A percentile compares a stretch with the other conserved stretches of the same genome.
Evolutionary conservation across 2,329 filamentous ascomycete genomes (phyloP).

Genomic region (Calonectria crousiana): DNA sequence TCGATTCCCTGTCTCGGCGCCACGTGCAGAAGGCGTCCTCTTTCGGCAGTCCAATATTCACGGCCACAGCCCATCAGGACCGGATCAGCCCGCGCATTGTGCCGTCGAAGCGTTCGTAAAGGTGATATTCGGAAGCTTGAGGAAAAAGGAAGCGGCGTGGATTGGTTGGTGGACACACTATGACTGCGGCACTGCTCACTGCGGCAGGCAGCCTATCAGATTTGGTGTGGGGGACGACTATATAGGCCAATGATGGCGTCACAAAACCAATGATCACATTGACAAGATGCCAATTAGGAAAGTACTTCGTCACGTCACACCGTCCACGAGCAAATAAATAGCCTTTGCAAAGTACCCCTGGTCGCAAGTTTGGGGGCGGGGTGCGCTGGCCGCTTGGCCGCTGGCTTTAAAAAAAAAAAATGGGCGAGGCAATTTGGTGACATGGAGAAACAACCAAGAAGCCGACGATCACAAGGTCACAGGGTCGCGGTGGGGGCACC

Average conservation of each 20-base stretch:
- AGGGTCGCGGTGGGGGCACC: not conserved
- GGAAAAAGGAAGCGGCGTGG: not conserved
- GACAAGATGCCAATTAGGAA: not conserved
- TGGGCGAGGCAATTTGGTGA: conserved; percentile 1
- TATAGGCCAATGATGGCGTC: not conserved
- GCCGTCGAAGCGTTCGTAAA: not conserved
- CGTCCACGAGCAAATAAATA: not conserved
- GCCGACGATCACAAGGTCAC: not conserved
- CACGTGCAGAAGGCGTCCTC: not conserved
- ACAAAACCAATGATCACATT: not conserved
- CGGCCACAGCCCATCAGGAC: not conserved
- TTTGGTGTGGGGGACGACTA: not conserved
- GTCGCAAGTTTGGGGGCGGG: not conserved
- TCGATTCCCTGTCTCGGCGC: not conserved
- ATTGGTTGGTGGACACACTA: not conserved
- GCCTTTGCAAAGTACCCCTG: not conserved
- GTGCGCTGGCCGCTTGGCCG: not conserved
- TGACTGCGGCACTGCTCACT: not conserved
- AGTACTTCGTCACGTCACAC: not conserved
- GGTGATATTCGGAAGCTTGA: not conserved
- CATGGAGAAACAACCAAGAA: not conserved
- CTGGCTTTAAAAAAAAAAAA: not conserved
- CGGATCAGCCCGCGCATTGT: not conserved
- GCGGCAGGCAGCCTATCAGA: not conserved
- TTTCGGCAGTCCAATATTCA: not conserved